Conservation (phyloP, 2,329 filamentous ascomycete genomes). For the Fusarium keratoplasticum region DNA sequence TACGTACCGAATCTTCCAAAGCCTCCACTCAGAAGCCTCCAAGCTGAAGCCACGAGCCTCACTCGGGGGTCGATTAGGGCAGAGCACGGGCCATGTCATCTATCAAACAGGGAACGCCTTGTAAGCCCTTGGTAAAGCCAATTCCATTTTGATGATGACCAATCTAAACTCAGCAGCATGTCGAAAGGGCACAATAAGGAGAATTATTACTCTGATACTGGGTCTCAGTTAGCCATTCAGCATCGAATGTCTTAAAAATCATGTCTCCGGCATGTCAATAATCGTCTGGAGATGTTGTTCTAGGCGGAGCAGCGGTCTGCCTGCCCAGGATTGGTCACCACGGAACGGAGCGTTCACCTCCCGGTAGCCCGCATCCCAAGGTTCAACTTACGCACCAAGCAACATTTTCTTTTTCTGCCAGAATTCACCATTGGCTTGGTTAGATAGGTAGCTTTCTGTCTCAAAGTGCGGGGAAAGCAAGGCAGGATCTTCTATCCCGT, state of each 20-base stretch:
- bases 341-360: conserved; percentile 3
- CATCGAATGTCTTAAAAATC: background rate
- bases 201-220: conserved; percentile 1
- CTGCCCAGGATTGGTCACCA: background rate
- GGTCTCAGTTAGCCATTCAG: conserved; percentile 3
- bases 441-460: background rate
- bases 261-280: background rate
- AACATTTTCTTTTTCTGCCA: conserved; percentile 9
- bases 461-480: conserved; percentile 31
- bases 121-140: conserved; percentile 18
- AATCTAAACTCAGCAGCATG: conserved; percentile 31
- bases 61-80: conserved; percentile 35
- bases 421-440: conserved; percentile 18
- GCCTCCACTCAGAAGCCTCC: conserved; percentile 28
- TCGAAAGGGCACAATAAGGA: conserved; percentile 21
- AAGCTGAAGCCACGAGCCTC: conserved; percentile 37
- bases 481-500: background rate
- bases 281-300: background rate
- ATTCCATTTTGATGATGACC: conserved; percentile 31
- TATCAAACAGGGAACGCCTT: conserved; percentile 32
- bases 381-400: conserved; percentile 1
- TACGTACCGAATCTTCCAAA: conserved; percentile 27
- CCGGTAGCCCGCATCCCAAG: background rate
- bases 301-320: background rate
- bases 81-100: conserved; percentile 33